phyloP scores from a whole-genome alignment of 768 basidiomycete species.

The Agaricus subrufescens region DNA sequence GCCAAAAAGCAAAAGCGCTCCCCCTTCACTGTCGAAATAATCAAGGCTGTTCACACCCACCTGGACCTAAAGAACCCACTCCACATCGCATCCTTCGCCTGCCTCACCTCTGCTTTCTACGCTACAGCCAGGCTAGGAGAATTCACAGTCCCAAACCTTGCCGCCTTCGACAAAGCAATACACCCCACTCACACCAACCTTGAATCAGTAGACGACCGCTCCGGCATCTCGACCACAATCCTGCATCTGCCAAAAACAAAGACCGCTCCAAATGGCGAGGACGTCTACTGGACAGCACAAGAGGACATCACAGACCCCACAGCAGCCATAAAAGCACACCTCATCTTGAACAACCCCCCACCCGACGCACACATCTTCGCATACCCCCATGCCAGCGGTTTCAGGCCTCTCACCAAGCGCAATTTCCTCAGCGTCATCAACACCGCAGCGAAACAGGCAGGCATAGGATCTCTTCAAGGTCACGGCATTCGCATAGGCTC shows the following conservation, averaged over 20 bases:
- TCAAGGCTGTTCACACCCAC: not conserved
- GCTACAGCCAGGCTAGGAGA: slow-evolving; percentile 16
- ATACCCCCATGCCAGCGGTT: not conserved
- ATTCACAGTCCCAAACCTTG: slow-evolving; percentile 17
- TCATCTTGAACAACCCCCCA: slow-evolving; percentile 19
- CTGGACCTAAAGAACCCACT: slow-evolving; percentile 16
- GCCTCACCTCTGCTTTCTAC: slow-evolving; percentile 21
- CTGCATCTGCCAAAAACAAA: slow-evolving; percentile 6
- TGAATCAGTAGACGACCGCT: slow-evolving; percentile 2
- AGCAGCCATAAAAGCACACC: slow-evolving; percentile 17
- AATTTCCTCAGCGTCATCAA: slow-evolving; percentile 19
- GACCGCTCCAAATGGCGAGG: not conserved
- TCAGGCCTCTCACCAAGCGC: slow-evolving; percentile 19
- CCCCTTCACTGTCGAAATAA: slow-evolving; percentile 13
- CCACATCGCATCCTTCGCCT: slow-evolving; percentile 22
- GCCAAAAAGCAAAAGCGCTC: slow-evolving; percentile 11
- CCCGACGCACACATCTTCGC: slow-evolving; percentile 12
- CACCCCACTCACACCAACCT: slow-evolving; percentile 13
- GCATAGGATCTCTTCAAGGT: slow-evolving; percentile 13
- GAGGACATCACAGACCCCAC: slow-evolving; percentile 13
- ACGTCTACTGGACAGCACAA: slow-evolving; percentile 14
- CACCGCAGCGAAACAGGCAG: slow-evolving; percentile 7
- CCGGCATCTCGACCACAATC: not conserved
- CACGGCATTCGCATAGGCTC: slow-evolving; percentile 23
- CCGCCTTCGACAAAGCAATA: slow-evolving; percentile 12